phyloP scores from a whole-genome alignment of 2,329 filamentous ascomycete genomes.

The Aspergillus nomiae region DNA sequence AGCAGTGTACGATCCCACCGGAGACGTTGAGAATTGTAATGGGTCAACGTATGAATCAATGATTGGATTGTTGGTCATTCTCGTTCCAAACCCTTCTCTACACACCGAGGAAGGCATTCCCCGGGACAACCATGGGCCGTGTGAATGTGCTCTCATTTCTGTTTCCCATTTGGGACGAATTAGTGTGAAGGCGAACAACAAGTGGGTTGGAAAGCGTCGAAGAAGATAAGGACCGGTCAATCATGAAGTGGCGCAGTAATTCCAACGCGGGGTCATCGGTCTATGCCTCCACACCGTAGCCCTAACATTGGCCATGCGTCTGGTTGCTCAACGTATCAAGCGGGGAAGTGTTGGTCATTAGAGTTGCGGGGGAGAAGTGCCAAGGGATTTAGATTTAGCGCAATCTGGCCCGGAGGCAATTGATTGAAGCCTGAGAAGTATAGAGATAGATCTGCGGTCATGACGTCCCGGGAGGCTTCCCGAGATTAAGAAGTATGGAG shows the following conservation, averaged over 20 bases:
- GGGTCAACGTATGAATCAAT: too few species aligned
- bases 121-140: too few species aligned
- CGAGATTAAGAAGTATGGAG: too few species aligned
- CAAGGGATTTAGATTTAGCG: neutral
- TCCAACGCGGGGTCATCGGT: neutral
- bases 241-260: too few species aligned
- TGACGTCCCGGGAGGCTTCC: neutral
- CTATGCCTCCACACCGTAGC: neutral
- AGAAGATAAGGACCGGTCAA: neutral
- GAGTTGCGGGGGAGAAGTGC: neutral
- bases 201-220: neutral
- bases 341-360: neutral
- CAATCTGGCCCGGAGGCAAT: neutral
- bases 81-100: neutral
- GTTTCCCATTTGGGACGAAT: neutral
- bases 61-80: too few species aligned
- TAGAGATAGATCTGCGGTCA: neutral
- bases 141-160: neutral
- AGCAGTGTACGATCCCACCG: neutral
- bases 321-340: neutral
- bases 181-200: neutral
- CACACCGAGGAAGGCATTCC: too few species aligned
- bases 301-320: neutral
- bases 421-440: neutral
- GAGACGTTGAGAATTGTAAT: too few species aligned